These are phyloP conservation scores for Penicillium decumbens DNA, from an alignment of 2,329 filamentous ascomycete genomes.

Conservation along the genomic window DNA sequence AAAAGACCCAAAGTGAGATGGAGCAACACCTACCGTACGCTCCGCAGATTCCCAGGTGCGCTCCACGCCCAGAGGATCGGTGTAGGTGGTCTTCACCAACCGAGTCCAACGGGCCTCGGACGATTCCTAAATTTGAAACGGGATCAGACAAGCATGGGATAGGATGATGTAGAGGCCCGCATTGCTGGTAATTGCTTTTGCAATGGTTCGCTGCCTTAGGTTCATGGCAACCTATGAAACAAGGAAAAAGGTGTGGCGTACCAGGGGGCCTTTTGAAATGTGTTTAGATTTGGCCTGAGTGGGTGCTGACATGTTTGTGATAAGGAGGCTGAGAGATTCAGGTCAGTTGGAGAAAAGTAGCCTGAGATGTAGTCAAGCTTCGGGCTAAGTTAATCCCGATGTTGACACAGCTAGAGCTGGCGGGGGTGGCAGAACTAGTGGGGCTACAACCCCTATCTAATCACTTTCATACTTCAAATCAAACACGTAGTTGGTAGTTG, in stretches of 20 bases:
- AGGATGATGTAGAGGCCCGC: background rate
- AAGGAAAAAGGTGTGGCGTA: slow-evolving; percentile 17
- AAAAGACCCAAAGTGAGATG: slow-evolving; percentile 1
- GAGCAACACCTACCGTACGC: slow-evolving; percentile 33
- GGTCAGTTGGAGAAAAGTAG: background rate
- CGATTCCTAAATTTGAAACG: slow-evolving; percentile 27
- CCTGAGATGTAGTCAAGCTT: background rate
- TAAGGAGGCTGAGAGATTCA: too few relatives aligned
- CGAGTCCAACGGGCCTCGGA: slow-evolving; percentile 42
- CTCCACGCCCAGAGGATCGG: slow-evolving; percentile 41
- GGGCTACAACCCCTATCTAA: background rate
- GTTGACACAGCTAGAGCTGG: slow-evolving; percentile 4
- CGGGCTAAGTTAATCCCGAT: slow-evolving; percentile 7
- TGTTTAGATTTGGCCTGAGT: slow-evolving; percentile 28
- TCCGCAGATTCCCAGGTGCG: slow-evolving; percentile 46
- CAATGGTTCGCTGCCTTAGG: background rate
- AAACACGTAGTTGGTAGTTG: too few relatives aligned
- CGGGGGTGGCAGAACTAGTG: background rate
- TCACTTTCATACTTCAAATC: background rate
- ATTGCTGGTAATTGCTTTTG: background rate
- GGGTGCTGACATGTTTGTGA: slow-evolving; percentile 19
- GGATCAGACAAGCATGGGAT: slow-evolving; percentile 2
- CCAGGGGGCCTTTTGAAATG: slow-evolving; percentile 33
- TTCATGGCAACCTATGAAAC: background rate
- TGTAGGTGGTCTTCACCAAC: slow-evolving; percentile 42